phyloP scores from a whole-genome alignment of 768 basidiomycete species.

The Brasilioporus rufonigricans region DNA sequence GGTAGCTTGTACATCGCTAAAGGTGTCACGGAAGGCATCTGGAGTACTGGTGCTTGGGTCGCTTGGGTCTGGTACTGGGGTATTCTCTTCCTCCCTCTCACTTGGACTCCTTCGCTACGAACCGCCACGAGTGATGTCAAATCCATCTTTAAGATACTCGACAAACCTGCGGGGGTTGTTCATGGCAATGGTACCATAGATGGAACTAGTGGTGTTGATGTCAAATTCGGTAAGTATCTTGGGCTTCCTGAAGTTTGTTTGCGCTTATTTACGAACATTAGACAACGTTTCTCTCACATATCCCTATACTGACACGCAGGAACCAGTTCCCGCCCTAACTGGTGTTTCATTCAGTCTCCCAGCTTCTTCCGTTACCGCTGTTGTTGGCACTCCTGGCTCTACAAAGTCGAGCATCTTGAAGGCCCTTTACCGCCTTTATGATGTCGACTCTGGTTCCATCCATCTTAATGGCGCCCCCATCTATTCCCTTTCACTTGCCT shows the following conservation, averaged over 20 bases:
- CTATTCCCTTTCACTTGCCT: slow-evolving; percentile 79
- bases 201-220: slow-evolving; percentile 67
- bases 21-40: slow-evolving; percentile 28
- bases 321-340: slow-evolving; percentile 55
- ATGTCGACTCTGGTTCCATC: slow-evolving; percentile 77
- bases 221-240: slow-evolving; percentile 73
- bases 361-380: slow-evolving; percentile 82
- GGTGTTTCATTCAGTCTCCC: slow-evolving; percentile 87
- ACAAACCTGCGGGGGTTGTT: slow-evolving; percentile 80
- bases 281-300: slow-evolving; percentile 89
- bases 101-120: slow-evolving; percentile 49
- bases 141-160: slow-evolving; percentile 74
- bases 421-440: slow-evolving; percentile 92
- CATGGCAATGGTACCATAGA: slow-evolving; percentile 79
- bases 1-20: slow-evolving; percentile 42
- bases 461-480: slow-evolving; percentile 86
- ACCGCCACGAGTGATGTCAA: slow-evolving; percentile 76
- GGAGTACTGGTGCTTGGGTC: slow-evolving; percentile 30
- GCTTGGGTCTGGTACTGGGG: slow-evolving; percentile 32
- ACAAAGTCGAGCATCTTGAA: slow-evolving; percentile 85
- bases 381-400: slow-evolving; percentile 81
- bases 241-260: too few relatives aligned
- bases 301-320: slow-evolving; percentile 50
- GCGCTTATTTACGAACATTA: slow-evolving; percentile 25
- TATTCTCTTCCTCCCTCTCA: slow-evolving; percentile 35